phyloP scores from a whole-genome alignment of 2,329 filamentous ascomycete species.

The Apiospora aurea region DNA sequence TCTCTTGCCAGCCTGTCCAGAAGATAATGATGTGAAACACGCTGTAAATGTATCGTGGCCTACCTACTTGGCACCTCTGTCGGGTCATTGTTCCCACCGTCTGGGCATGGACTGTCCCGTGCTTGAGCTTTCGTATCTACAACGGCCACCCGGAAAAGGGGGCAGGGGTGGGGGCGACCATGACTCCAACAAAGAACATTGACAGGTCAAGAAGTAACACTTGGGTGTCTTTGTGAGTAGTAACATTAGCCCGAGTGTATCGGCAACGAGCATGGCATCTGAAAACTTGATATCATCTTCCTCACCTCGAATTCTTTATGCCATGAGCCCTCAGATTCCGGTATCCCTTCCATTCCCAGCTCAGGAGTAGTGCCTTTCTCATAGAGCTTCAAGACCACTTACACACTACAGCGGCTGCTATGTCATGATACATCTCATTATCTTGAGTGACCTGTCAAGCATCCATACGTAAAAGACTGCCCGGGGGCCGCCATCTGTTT shows the following conservation, averaged over 20 bases:
- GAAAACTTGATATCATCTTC: constrained; percentile 15
- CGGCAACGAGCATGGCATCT: constrained; percentile 3
- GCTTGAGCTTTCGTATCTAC: background rate
- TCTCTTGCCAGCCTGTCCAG: background rate
- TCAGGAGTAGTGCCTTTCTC: background rate
- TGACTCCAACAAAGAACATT: constrained; percentile 13
- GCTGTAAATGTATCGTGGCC: background rate
- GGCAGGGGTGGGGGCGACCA: too few species aligned
- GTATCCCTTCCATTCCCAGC: background rate
- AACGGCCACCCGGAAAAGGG: background rate
- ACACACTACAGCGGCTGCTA: background rate
- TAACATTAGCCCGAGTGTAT: constrained; percentile 13
- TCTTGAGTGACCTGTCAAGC: background rate
- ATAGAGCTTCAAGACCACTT: background rate
- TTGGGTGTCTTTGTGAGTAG: constrained; percentile 9
- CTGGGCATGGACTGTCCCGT: background rate
- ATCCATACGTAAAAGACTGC: background rate
- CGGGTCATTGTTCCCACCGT: background rate
- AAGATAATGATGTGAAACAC: background rate
- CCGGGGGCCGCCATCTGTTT: background rate
- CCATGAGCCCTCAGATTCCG: background rate
- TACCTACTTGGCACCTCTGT: background rate
- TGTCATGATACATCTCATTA: background rate
- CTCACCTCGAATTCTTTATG: constrained; percentile 14
- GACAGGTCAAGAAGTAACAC: constrained; percentile 19